Evolutionary conservation across 2,329 filamentous ascomycete genomes (phyloP).

Genomic region (Nothophaeocryptopus gaeumannii): DNA sequence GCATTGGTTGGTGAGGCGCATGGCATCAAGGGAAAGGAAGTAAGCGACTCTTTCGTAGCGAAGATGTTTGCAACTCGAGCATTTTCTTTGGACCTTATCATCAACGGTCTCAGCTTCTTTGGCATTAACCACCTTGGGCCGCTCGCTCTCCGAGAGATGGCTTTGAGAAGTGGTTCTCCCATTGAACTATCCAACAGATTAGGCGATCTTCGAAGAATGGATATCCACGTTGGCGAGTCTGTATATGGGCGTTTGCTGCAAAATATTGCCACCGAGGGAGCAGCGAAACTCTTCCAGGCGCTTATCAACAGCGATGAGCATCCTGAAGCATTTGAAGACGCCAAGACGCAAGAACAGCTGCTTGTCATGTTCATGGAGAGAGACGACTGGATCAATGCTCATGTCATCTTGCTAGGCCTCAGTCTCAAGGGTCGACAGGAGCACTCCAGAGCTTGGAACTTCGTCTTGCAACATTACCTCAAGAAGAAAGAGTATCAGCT

Average conservation of each 20-base stretch:
- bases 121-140: constrained; percentile 72
- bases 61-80: constrained; percentile 76
- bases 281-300: constrained; percentile 52
- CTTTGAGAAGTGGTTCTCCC: constrained; percentile 59
- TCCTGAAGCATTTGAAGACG: constrained; percentile 61
- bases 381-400: constrained; percentile 52
- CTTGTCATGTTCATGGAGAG: constrained; percentile 52
- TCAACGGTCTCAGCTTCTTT: constrained; percentile 67
- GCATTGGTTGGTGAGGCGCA: constrained; percentile 39
- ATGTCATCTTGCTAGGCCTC: constrained; percentile 56
- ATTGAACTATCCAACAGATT: constrained; percentile 60
- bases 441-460: constrained; percentile 46
- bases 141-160: constrained; percentile 73
- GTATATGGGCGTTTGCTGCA: constrained; percentile 65
- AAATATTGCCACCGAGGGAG: constrained; percentile 58
- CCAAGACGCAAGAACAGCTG: constrained; percentile 52
- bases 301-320: constrained; percentile 61
- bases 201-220: constrained; percentile 57
- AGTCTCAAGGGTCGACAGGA: constrained; percentile 36
- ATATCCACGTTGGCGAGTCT: constrained; percentile 61
- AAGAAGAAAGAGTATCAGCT: constrained; percentile 26
- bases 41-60: constrained; percentile 70
- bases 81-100: constrained; percentile 68
- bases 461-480: constrained; percentile 45
- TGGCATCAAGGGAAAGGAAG: constrained; percentile 44